Conservation (phyloP, 352 stramenopile genomes). For the Pythium aquatile region DNA sequence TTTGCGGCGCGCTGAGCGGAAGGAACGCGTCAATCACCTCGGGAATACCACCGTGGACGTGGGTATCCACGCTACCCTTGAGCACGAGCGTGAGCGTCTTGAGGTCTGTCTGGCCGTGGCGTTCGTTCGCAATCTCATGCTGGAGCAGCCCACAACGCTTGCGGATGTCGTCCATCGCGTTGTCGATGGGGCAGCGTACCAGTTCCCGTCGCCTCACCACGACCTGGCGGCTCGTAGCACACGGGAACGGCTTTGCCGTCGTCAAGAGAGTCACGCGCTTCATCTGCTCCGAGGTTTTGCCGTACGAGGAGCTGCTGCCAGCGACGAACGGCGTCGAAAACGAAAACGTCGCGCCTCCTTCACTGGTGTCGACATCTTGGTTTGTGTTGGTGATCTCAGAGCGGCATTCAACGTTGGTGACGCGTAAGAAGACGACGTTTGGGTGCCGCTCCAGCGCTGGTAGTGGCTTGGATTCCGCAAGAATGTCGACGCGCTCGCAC, state of each 20-base stretch:
- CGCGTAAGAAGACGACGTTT: slow-evolving; percentile 61
- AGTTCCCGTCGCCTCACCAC: slow-evolving; percentile 41
- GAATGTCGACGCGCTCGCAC: slow-evolving; percentile 58
- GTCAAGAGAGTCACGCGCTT: slow-evolving; percentile 61
- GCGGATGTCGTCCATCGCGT: slow-evolving; percentile 72
- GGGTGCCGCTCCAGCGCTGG: slow-evolving; percentile 37
- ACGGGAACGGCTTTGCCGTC: slow-evolving; percentile 47
- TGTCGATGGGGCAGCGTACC: slow-evolving; percentile 66
- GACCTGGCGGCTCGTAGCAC: slow-evolving; percentile 43
- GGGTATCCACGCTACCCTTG: slow-evolving; percentile 78
- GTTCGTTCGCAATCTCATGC: slow-evolving; percentile 57
- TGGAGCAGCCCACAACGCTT: slow-evolving; percentile 58
- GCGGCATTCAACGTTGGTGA: slow-evolving; percentile 32
- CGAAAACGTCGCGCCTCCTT: slow-evolving; percentile 27
- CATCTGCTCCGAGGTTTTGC: slow-evolving; percentile 66
- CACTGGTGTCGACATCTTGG: neutral
- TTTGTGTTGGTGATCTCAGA: neutral
- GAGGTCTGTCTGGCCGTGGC: slow-evolving; percentile 42
- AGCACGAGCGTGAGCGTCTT: slow-evolving; percentile 78
- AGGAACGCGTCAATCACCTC: slow-evolving; percentile 78
- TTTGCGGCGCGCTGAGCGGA: neutral
- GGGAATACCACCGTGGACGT: slow-evolving; percentile 71
- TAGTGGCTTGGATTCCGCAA: slow-evolving; percentile 52
- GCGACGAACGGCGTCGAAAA: slow-evolving; percentile 61
- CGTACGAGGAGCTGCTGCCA: slow-evolving; percentile 44